These are phyloP conservation scores for Beauveria bassiana DNA, from an alignment of 2,329 filamentous ascomycete genomes.

Conservation along the genomic window DNA sequence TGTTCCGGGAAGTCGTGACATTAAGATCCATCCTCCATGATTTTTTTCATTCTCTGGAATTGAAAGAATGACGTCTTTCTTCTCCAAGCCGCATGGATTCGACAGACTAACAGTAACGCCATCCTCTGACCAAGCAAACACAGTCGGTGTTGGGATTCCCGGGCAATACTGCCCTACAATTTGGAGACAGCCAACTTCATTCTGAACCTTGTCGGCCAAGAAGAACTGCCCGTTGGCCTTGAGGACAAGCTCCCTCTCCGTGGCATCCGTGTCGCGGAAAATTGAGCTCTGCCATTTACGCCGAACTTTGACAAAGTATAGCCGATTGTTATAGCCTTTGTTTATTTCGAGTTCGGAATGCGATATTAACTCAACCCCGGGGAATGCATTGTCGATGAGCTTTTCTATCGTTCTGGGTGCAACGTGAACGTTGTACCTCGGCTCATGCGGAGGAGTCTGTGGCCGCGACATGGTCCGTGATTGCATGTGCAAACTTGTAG, in stretches of 20 bases:
- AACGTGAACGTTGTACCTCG: constrained; percentile 16
- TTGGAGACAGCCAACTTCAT: constrained; percentile 17
- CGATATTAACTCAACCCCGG: constrained; percentile 8
- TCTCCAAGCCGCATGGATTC: neutral
- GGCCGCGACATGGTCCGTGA: constrained; percentile 9
- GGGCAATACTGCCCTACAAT: constrained; percentile 15
- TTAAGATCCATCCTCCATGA: constrained; percentile 18
- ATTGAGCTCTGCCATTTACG: constrained; percentile 1
- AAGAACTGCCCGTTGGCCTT: constrained; percentile 19
- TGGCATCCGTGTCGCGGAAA: neutral
- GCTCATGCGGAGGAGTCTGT: constrained; percentile 16
- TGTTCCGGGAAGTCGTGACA: constrained; percentile 13
- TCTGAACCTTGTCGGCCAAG: constrained; percentile 17
- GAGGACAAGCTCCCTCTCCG: constrained; percentile 13
- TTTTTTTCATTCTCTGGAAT: neutral
- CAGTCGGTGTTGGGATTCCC: constrained; percentile 14
- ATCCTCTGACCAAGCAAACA: constrained; percentile 18
- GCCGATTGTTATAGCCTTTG: constrained; percentile 18
- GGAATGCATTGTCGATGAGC: constrained; percentile 12
- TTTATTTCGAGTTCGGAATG: constrained; percentile 11
- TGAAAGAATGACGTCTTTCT: neutral
- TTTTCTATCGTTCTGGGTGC: constrained; percentile 7
- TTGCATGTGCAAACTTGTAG: neutral
- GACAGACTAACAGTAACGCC: constrained; percentile 7
- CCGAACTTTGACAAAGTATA: constrained; percentile 16